Percentiles rank a stretch among this genome's conserved stretches.
phyloP scores from a whole-genome alignment of 257 asterid species.

The Rehmannia glutinosa region DNA sequence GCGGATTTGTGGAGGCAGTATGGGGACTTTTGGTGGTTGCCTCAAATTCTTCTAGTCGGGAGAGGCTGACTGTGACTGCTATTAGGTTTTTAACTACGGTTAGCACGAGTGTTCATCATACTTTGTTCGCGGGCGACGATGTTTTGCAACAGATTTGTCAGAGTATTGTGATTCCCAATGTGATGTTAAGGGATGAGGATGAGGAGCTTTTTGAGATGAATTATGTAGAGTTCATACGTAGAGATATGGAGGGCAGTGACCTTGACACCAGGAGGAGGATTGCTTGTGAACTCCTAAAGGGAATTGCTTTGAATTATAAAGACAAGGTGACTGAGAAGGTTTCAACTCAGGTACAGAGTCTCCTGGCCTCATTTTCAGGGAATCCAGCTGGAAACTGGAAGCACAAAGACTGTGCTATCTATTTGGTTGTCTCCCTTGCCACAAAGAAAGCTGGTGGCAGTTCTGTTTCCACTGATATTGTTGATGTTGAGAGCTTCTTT shows the following conservation, averaged over 20 bases:
- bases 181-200: constrained; percentile 93
- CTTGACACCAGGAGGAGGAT: constrained; percentile 94
- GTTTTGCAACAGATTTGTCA: constrained; percentile 74
- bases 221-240: constrained; percentile 77
- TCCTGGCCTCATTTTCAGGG: constrained; percentile 59
- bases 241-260: constrained; percentile 99
- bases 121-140: constrained; percentile 69
- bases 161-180: constrained; percentile 89
- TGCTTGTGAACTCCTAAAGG: constrained; percentile 96
- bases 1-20: constrained; percentile 81
- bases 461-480: constrained; percentile 81
- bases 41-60: constrained; percentile 62
- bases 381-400: constrained; percentile 86
- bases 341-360: constrained; percentile 61
- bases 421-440: constrained; percentile 88
- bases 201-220: constrained; percentile 96
- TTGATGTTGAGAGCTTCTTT: constrained; percentile 80
- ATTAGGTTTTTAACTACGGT: constrained; percentile 81
- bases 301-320: constrained; percentile 74
- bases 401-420: constrained; percentile 91
- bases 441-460: constrained; percentile 73
- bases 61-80: constrained; percentile 83
- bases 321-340: constrained; percentile 74
- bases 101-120: constrained; percentile 76
- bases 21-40: constrained; percentile 77